phyloP scores from a whole-genome alignment of 208 protist species.

The Blastocrithidia nonstop region DNA sequence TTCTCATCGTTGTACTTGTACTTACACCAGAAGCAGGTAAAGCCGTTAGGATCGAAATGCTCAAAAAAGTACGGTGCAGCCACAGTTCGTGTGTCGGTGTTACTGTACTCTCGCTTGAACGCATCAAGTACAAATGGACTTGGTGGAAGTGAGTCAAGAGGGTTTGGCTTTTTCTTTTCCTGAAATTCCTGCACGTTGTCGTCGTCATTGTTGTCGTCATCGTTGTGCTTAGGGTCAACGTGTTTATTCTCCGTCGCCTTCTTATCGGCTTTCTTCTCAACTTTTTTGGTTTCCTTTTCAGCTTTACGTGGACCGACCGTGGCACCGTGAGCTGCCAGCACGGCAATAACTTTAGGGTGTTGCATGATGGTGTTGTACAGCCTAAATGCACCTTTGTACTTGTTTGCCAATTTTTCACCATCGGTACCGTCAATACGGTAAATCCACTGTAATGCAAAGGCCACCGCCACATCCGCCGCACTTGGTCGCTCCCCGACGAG shows the following conservation, averaged over 20 bases:
- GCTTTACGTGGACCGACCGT: conserved; percentile 21
- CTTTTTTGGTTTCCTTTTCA: too few relatives aligned
- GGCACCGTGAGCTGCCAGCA: conserved; percentile 27
- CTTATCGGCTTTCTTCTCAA: conserved; percentile 1
- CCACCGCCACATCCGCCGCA: conserved; percentile 56
- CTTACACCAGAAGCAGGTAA: conserved; percentile 54
- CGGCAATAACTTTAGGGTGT: conserved; percentile 46
- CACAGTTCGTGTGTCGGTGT: conserved; percentile 55
- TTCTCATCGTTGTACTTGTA: conserved; percentile 79
- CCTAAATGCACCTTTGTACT: conserved; percentile 43
- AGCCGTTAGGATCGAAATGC: conserved; percentile 44
- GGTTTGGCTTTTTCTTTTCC: conserved; percentile 60
- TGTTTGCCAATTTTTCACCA: conserved; percentile 30
- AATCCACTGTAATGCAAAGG: conserved; percentile 36
- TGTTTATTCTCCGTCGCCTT: conserved; percentile 15
- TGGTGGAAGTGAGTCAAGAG: conserved; percentile 33
- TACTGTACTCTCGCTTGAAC: conserved; percentile 69
- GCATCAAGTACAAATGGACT: conserved; percentile 54
- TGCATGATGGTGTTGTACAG: conserved; percentile 71
- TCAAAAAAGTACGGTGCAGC: conserved; percentile 57
- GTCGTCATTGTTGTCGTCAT: conserved; percentile 15
- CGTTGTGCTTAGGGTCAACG: conserved; percentile 9
- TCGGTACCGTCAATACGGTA: conserved; percentile 24
- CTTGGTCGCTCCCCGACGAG: conserved; percentile 74
- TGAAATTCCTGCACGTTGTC: conserved; percentile 30